Conservation (phyloP, 495 filamentous ascomycete genomes). For the Aspergillus bertholletiae region DNA sequence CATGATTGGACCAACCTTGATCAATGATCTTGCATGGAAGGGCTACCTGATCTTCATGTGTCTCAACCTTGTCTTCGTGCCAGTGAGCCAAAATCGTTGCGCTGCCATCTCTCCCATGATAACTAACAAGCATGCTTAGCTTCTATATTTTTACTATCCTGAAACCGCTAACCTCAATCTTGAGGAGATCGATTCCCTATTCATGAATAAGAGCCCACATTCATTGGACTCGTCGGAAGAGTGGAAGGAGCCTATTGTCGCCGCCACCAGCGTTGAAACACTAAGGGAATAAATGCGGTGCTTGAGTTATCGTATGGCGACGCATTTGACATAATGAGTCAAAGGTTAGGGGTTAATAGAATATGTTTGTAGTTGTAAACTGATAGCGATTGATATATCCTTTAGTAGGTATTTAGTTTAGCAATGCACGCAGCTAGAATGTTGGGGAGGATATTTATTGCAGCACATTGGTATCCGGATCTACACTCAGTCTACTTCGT, state of each 20-base stretch:
- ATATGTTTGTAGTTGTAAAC: neutral
- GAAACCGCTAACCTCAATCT: conserved; percentile 44
- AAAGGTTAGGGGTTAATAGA: too few species aligned
- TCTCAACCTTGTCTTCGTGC: conserved; percentile 48
- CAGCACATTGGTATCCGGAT: too few species aligned
- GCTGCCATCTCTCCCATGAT: neutral
- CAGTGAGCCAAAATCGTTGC: conserved; percentile 16
- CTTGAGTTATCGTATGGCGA: too few species aligned
- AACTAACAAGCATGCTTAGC: conserved; percentile 3
- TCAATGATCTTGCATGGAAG: conserved; percentile 50
- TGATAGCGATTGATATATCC: too few species aligned
- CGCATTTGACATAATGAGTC: too few species aligned
- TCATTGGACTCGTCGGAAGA: neutral
- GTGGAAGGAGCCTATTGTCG: conserved; percentile 1
- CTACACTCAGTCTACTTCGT: too few species aligned
- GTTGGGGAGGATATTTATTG: neutral
- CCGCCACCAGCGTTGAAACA: neutral
- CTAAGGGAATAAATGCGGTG: too few species aligned
- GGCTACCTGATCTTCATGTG: conserved; percentile 59
- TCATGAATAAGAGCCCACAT: conserved; percentile 14
- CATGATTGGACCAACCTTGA: conserved; percentile 54
- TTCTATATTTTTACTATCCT: conserved; percentile 42
- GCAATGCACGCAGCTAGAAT: neutral
- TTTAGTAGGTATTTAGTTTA: too few species aligned
- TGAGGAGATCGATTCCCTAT: conserved; percentile 34